phyloP scores from a whole-genome alignment of 805 yeast species.

The Kuraishia ogatae region DNA sequence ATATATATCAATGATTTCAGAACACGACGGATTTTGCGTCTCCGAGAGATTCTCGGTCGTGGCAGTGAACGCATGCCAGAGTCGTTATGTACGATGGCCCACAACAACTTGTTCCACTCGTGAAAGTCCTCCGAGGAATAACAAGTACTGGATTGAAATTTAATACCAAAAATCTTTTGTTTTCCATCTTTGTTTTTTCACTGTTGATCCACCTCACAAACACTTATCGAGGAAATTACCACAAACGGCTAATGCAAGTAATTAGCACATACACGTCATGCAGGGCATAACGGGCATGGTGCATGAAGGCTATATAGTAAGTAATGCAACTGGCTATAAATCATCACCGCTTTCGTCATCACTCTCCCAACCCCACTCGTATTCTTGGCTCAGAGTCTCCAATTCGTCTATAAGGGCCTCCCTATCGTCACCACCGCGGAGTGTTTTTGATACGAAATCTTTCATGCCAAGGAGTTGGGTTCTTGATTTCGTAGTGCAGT shows the following conservation, averaged over 20 bases:
- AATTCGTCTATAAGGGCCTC: conserved; percentile 42
- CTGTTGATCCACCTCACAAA: not conserved
- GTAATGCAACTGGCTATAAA: not conserved
- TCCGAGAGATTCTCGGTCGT: conserved; percentile 25
- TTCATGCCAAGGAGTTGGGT: conserved; percentile 14
- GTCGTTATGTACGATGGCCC: too few species aligned
- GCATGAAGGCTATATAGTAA: not conserved
- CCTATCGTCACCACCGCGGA: conserved; percentile 35
- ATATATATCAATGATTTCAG: conserved; percentile 20
- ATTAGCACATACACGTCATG: conserved; percentile 2
- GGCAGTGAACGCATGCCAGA: conserved; percentile 24
- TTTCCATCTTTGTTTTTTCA: not conserved
- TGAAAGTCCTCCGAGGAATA: too few species aligned
- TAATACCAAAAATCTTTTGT: not conserved
- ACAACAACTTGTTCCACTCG: too few species aligned
- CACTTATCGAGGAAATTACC: not conserved
- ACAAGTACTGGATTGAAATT: too few species aligned
- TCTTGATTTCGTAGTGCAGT: conserved; percentile 13
- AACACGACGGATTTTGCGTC: conserved; percentile 21
- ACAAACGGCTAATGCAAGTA: conserved; percentile 7
- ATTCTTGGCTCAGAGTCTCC: conserved; percentile 32
- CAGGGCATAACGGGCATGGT: not conserved
- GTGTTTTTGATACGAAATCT: conserved; percentile 14
- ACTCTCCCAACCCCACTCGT: conserved; percentile 44
- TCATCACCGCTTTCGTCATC: conserved; percentile 20